Evolutionary conservation across 352 stramenopile species (phyloP), one percentile per base, ranked within the genome.

Genomic region (Salisapilia sapeloensis): DNA sequence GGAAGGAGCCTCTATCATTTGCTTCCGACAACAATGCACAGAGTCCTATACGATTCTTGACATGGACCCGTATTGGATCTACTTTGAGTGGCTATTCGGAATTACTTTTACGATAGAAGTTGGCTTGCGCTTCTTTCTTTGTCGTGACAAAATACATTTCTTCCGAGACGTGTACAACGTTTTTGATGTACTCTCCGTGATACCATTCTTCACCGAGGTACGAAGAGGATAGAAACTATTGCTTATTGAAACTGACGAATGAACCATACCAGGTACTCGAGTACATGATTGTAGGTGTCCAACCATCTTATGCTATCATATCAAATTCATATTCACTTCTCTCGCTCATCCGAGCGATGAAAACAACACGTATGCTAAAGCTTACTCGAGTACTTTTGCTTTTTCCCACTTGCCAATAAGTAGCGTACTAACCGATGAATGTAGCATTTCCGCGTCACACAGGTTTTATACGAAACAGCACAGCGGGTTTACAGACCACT

Each of bases 41-140:
- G 27, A 44, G 3, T 39, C 42, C 2, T 24, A 56, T 8, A 54
- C 56, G 23, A 40, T 71, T 10, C 31, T 70, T 25, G 54, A 79
- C 32, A 83, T 86, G 71, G 51, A 58, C 13, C 54, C 56, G 10
- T 65, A 78, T 23, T 86, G 71, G 71, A 71, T 83, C 31, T 82
- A 71, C 37, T 62, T 83, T 22, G 72, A 87, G 29, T 80, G 51
- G 53, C 48, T 44, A 5, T 81, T 84, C 25, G 69, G 65, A 0
- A 29, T 67, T 3, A 19, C 45, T 4, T 87, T 87, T 35, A 53
- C 53, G 24, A 4, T 48, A n/a, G 69, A 87, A 27, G 40, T 82
- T 17, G 23, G 49, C 6, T 35, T 84, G 8, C 65, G 65, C 1
- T 72, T 81, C 33, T 71, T 63, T 29, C 56, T 59, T 3, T 61